Evolutionary conservation across 129 eudicot genomes (phyloP).

Genomic region (Flaveria bidentis): DNA sequence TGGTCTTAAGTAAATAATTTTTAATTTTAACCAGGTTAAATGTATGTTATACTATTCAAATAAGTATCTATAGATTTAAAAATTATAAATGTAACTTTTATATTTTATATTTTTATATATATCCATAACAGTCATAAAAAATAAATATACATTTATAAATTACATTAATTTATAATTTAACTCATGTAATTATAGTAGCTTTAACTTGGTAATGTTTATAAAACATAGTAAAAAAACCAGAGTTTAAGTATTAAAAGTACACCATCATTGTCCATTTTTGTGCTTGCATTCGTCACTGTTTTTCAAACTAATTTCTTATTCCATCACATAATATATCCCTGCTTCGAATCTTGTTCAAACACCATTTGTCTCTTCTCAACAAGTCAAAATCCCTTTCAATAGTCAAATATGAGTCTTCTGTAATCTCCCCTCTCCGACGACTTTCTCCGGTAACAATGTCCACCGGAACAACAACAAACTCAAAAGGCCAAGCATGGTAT

Average conservation of each 20-base stretch:
- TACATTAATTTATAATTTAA: no score
- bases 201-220: no score
- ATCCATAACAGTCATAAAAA: no score
- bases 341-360: conserved; percentile 15
- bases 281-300: neutral
- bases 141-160: no score
- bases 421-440: neutral
- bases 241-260: neutral
- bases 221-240: neutral
- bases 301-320: no score
- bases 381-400: conserved; percentile 10
- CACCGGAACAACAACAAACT: conserved; percentile 51
- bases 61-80: no score
- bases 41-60: no score
- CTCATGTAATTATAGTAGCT: no score
- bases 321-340: neutral
- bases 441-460: conserved; percentile 44
- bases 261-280: neutral
- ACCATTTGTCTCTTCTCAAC: conserved; percentile 28
- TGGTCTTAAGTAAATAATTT: no score
- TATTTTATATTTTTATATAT: no score
- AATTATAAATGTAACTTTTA: no score
- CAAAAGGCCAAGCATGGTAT: conserved; percentile 94
- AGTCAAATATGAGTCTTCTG: conserved; percentile 27
- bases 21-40: no score